Conservation (phyloP, 192 early-diverging fungal species). For the Allomyces macrogynus region DNA sequence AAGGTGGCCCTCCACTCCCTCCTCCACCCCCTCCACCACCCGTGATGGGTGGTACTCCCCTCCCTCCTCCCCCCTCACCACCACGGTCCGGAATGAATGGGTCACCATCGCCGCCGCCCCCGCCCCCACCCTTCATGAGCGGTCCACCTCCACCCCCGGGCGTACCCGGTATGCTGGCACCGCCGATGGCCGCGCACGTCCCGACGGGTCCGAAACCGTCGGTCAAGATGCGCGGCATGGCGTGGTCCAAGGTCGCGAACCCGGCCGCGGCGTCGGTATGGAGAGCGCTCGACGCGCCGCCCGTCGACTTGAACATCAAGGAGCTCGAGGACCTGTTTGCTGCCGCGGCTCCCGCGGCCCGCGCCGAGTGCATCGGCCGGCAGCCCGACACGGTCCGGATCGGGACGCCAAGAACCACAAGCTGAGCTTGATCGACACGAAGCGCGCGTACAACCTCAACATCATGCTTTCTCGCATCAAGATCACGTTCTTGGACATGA, state of each 20-base stretch:
- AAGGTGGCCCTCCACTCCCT: no score
- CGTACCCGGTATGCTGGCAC: background rate
- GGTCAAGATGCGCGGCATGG: background rate
- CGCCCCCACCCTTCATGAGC: background rate
- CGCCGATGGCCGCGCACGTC: background rate
- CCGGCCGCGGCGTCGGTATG: background rate
- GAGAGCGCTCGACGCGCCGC: background rate
- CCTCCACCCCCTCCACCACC: no score
- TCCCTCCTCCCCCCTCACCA: background rate
- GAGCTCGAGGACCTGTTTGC: background rate
- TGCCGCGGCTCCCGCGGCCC: background rate
- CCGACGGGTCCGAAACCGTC: background rate
- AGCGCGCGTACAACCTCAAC: background rate
- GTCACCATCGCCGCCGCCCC: background rate
- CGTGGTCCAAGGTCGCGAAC: background rate
- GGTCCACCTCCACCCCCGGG: background rate
- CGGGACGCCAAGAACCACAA: background rate
- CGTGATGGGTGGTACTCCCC: background rate
- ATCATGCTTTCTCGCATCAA: slow-evolving; percentile 1
- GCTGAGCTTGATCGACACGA: background rate
- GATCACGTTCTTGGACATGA: background rate
- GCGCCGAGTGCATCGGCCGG: background rate
- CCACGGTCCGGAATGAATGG: background rate
- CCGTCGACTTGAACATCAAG: background rate
- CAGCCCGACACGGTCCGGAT: background rate